phyloP scores from a whole-genome alignment of 2,329 filamentous ascomycete species.

The Ophiocordyceps sinensis region DNA sequence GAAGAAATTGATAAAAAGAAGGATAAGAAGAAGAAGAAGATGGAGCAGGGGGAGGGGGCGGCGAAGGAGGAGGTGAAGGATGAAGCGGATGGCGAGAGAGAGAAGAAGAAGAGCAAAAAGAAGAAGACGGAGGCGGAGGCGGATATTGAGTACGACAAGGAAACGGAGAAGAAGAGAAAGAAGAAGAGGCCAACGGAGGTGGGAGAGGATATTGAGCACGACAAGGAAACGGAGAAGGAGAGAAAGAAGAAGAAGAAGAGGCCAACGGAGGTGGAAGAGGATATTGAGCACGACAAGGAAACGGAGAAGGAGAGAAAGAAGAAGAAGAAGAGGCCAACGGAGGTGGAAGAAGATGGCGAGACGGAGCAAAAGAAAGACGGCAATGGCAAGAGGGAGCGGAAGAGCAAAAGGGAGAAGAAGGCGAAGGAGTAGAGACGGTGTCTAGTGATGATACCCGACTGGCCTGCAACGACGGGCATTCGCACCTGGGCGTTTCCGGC shows the following conservation, averaged over 20 bases:
- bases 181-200: background rate
- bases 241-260: constrained; percentile 2
- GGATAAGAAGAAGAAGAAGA: constrained; percentile 1
- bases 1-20: too few relatives aligned
- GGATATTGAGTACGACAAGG: background rate
- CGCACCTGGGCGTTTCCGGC: too few relatives aligned
- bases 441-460: constrained; percentile 1
- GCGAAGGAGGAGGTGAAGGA: background rate
- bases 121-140: background rate
- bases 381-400: too few relatives aligned
- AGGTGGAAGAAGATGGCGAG: background rate
- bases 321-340: background rate
- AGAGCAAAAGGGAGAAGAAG: constrained; percentile 1
- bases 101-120: background rate
- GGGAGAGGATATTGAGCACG: background rate
- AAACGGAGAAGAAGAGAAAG: background rate
- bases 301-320: constrained; percentile 3
- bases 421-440: background rate
- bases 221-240: background rate
- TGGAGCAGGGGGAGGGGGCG: too few relatives aligned
- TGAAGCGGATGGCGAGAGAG: constrained; percentile 2
- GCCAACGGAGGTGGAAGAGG: background rate
- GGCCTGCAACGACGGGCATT: background rate
- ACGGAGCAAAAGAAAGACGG: constrained; percentile 1
- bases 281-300: background rate